Percentiles rank a stretch among this genome's conserved stretches.
phyloP scores from a whole-genome alignment of 306 rosid genomes.

The Quercus parvula region DNA sequence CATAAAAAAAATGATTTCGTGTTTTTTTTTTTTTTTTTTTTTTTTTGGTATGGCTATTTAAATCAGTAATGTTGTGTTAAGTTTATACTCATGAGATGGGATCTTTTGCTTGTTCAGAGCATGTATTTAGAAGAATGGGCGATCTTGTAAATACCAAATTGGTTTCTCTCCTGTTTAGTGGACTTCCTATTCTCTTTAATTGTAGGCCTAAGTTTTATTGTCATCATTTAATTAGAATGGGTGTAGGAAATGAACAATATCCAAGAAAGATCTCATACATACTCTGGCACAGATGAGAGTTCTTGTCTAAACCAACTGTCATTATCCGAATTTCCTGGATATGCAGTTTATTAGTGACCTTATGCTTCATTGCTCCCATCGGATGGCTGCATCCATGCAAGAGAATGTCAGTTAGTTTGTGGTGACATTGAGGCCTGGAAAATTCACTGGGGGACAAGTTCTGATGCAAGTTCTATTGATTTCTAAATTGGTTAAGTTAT shows the following conservation, averaged over 20 bases:
- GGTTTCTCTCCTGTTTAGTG: not conserved
- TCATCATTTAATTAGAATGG: not conserved
- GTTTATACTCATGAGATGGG: not conserved
- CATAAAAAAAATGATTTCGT: not conserved
- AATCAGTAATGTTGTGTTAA: not conserved
- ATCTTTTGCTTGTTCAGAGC: not conserved
- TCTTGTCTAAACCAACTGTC: not conserved
- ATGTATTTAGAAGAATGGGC: not conserved
- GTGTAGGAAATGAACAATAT: not conserved
- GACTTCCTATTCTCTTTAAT: not conserved
- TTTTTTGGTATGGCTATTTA: not conserved
- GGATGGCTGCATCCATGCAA: not conserved
- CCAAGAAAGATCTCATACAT: not conserved
- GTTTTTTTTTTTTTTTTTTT: not conserved
- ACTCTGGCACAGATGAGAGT: not conserved
- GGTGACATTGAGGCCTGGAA: not conserved
- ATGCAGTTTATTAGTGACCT: not conserved
- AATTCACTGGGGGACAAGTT: not conserved
- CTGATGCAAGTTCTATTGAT: not conserved
- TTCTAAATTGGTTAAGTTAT: not conserved
- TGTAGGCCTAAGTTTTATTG: not conserved
- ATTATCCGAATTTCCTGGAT: not conserved
- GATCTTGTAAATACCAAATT: not conserved
- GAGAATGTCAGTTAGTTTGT: not conserved
- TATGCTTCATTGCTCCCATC: not conserved